Base-by-base conservation (phyloP, 2,329 filamentous ascomycete species). In the Ascochyta clinopodiicola region DNA sequence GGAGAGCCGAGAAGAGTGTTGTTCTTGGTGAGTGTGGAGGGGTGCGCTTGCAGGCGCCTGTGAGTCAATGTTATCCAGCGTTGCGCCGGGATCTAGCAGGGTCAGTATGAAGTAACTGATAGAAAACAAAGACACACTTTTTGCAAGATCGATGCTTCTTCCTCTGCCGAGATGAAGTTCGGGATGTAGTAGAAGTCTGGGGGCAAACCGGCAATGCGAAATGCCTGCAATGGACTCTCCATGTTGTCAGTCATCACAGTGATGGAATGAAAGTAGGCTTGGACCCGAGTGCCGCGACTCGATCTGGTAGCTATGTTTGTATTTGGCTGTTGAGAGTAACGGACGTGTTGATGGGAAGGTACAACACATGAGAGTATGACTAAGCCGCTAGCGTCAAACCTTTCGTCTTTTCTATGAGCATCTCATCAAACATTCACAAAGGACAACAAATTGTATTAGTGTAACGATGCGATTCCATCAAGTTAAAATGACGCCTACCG, bases 11-110 rank as follows among this genome's bases (percentile, higher is more conserved):
- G 81, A 1, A 99, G 84, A 15, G 86, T 89, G 73, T 96, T 73
- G 51, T 59, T 86, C 8, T 76, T 84, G 32, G 91, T 88, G 9
- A 98, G 85, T 52, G 91, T 86, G 2, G 91, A 95, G 1, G 94
- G 95, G 83, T 93, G 92, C 0, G 91, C 91, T 81, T 98, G 93
- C 0, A 99, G 85, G 37, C 94, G 88, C 51, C 95, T 90, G 74
- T 92, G 91, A n/a, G 89, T 86, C 51, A 99, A 88, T 44, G 89
- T 84, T 59, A 91, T 93, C 94, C 95, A 99, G 72, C 88, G 84
- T 35, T 79, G 77, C 13, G 77, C 52, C 7, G 80, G 79, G 3
- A 82, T 80, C 78, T 80, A 24, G 1, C 0, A 19, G 9, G 44
- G 17, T 36, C 44, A 40, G 25, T 27, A 29, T 31, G 10, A 15